Conservation (phyloP, 163 green algal species). For the Scenedesmus sp. region DNA sequence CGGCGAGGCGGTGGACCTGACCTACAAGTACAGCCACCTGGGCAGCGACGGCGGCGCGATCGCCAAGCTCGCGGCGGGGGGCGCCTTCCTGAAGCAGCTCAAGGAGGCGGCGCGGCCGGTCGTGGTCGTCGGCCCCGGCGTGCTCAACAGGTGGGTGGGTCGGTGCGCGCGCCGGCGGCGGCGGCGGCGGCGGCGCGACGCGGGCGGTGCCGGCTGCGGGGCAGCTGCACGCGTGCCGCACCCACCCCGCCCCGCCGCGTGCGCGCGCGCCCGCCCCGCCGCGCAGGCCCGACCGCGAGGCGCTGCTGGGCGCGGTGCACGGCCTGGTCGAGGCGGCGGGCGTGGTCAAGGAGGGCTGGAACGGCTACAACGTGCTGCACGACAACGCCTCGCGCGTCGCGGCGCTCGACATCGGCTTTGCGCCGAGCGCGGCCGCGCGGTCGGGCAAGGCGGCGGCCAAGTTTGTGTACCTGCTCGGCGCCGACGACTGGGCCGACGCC, state of each 20-base stretch:
- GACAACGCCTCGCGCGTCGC: slow-evolving; percentile 87
- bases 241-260: background rate
- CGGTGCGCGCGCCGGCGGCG: too few relatives aligned
- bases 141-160: slow-evolving; percentile 64
- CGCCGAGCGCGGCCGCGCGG: slow-evolving; percentile 68
- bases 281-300: slow-evolving; percentile 73
- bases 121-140: slow-evolving; percentile 89
- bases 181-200: too few relatives aligned
- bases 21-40: slow-evolving; percentile 89
- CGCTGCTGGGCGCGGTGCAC: slow-evolving; percentile 80
- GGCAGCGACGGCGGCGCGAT: slow-evolving; percentile 79
- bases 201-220: too few relatives aligned
- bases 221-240: background rate
- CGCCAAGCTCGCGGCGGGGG: slow-evolving; percentile 64
- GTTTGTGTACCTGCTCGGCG: slow-evolving; percentile 95
- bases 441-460: slow-evolving; percentile 63
- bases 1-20: slow-evolving; percentile 87
- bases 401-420: slow-evolving; percentile 96
- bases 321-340: slow-evolving; percentile 74
- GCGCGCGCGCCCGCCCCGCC: background rate
- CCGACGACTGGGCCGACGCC: slow-evolving; percentile 85
- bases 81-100: slow-evolving; percentile 72
- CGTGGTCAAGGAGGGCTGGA: slow-evolving; percentile 90
- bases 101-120: slow-evolving; percentile 78
- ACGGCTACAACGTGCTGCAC: slow-evolving; percentile 97